Evolutionary conservation across 2,329 filamentous ascomycete genomes (phyloP).

Genomic region (Fusarium sp.): DNA sequence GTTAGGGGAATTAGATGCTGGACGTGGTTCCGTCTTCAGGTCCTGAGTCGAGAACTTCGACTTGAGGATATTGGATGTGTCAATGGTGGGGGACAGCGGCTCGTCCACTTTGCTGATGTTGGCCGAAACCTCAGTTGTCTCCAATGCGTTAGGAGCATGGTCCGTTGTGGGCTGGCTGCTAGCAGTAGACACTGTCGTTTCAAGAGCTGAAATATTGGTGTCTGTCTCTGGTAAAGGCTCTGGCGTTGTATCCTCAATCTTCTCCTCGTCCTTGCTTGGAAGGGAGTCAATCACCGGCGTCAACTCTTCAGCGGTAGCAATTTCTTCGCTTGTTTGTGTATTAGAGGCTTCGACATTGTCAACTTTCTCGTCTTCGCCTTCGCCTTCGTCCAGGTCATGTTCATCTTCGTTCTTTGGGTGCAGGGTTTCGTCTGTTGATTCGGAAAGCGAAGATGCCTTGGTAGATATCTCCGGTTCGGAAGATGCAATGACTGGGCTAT

Average conservation of each 20-base stretch:
- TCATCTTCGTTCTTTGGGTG: constrained; percentile 46
- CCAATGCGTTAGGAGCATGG: constrained; percentile 25
- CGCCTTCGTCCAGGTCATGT: constrained; percentile 24
- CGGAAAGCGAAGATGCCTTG: constrained; percentile 70
- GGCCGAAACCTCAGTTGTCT: constrained; percentile 19
- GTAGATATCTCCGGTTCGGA: constrained; percentile 69
- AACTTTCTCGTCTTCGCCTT: constrained; percentile 16
- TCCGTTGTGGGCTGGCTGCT: constrained; percentile 25
- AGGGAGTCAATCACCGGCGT: background rate
- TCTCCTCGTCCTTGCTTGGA: background rate
- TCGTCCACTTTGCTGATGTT: constrained; percentile 20
- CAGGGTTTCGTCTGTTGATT: constrained; percentile 69
- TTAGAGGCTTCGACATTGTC: constrained; percentile 7
- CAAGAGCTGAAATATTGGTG: constrained; percentile 29
- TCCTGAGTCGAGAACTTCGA: constrained; percentile 45
- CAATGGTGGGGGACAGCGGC: constrained; percentile 19
- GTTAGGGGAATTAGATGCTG: constrained; percentile 11
- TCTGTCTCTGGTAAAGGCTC: constrained; percentile 34
- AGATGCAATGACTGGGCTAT: constrained; percentile 61
- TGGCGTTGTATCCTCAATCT: constrained; percentile 4
- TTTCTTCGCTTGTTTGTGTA: background rate
- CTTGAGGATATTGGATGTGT: constrained; percentile 37
- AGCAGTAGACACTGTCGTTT: constrained; percentile 10
- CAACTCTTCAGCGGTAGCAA: background rate
- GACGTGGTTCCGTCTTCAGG: constrained; percentile 25